Evolutionary conservation across 1,284 basidiomycete species (phyloP).

Genomic region (Lentinus polychrous): DNA sequence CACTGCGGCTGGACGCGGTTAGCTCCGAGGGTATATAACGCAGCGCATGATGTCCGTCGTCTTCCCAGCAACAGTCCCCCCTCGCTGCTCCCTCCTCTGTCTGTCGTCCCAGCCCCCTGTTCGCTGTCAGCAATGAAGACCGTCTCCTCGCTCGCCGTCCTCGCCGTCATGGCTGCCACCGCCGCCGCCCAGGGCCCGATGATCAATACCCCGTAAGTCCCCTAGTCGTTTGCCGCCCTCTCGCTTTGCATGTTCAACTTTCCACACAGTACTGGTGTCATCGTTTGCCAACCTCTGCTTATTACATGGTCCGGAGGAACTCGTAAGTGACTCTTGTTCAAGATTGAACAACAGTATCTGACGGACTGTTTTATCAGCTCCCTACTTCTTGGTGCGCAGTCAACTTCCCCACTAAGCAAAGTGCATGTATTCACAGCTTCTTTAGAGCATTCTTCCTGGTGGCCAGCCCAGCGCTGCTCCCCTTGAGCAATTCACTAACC

Average conservation of each 20-base stretch:
- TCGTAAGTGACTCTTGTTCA: conserved; percentile 14
- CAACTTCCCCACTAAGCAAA: conserved; percentile 2
- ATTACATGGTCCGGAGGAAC: conserved; percentile 21
- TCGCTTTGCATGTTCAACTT: background rate
- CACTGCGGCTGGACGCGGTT: background rate
- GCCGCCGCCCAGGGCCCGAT: conserved; percentile 18
- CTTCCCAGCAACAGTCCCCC: conserved; percentile 12
- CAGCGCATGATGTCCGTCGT: background rate
- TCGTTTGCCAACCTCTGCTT: conserved; percentile 22
- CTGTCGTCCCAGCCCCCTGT: conserved; percentile 2
- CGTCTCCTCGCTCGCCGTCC: conserved; percentile 17
- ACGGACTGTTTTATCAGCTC: conserved; percentile 10
- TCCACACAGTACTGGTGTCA: conserved; percentile 14
- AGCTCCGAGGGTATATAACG: conserved; percentile 2
- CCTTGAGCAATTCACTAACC: conserved; percentile 19
- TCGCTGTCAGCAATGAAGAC: conserved; percentile 11
- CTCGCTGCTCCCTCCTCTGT: conserved; percentile 7
- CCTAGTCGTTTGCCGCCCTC: background rate
- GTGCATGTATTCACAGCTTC: background rate
- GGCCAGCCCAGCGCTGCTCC: conserved; percentile 16
- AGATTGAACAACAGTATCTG: too few species aligned
- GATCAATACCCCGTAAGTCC: conserved; percentile 27
- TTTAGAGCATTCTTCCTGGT: conserved; percentile 20
- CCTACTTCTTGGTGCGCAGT: conserved; percentile 22
- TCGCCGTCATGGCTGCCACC: conserved; percentile 17